These are phyloP conservation scores for Ceratocystis ficicola DNA, from an alignment of 2,329 filamentous ascomycete species.

Conservation along the genomic window DNA sequence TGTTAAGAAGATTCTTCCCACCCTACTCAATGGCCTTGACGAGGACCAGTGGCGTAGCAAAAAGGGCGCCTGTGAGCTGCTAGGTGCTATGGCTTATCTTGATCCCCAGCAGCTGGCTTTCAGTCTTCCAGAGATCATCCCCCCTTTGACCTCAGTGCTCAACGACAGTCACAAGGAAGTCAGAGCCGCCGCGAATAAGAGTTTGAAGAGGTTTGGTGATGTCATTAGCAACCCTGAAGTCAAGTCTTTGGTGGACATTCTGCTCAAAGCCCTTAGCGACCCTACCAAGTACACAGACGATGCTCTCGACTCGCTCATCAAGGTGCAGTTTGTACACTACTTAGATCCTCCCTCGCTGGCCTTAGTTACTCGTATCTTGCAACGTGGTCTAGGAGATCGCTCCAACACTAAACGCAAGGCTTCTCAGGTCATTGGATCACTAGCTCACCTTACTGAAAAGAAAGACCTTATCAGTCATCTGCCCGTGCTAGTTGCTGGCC, in stretches of 20 bases:
- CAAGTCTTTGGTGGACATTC: conserved; percentile 77
- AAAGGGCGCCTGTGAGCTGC: conserved; percentile 89
- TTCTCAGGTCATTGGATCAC: conserved; percentile 91
- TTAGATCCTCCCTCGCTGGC: conserved; percentile 94
- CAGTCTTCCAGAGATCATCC: conserved; percentile 92
- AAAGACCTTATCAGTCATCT: conserved; percentile 87
- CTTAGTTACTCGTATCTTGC: conserved; percentile 85
- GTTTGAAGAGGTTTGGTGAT: conserved; percentile 93
- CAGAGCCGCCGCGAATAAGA: conserved; percentile 79
- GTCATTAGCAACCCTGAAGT: conserved; percentile 98
- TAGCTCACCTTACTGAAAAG: conserved; percentile 91
- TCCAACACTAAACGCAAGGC: conserved; percentile 95
- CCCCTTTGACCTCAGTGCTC: conserved; percentile 80
- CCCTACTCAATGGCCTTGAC: conserved; percentile 78
- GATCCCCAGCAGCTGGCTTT: conserved; percentile 88
- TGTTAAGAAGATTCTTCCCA: conserved; percentile 88
- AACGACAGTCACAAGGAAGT: conserved; percentile 99
- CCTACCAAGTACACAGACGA: conserved; percentile 95
- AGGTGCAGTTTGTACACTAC: conserved; percentile 97
- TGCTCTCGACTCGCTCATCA: conserved; percentile 85
- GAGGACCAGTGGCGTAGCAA: conserved; percentile 97
- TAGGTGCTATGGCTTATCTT: conserved; percentile 96
- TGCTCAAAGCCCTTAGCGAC: conserved; percentile 93
- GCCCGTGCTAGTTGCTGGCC: conserved; percentile 79
- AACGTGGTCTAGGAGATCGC: conserved; percentile 79